Percentiles rank a stretch among this genome's conserved stretches.
Evolutionary conservation across 225 moss, liverwort and hornwort species (phyloP).

Genomic region (Takakia lepidozioides): DNA sequence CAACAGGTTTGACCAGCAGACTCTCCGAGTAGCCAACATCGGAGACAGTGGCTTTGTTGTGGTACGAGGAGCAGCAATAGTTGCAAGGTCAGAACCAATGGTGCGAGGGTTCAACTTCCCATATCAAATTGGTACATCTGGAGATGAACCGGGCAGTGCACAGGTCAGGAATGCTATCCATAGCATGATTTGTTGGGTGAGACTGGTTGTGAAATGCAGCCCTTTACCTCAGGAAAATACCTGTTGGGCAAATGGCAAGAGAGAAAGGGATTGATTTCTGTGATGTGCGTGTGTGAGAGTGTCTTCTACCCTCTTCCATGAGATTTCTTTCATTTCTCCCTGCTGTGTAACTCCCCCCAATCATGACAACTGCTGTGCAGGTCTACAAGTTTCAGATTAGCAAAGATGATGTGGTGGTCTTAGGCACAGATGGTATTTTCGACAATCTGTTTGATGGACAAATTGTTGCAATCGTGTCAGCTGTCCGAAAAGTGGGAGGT

Average conservation of each 20-base stretch:
- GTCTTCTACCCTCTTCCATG: too few relatives aligned
- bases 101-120: conserved; percentile 90
- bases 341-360: too few relatives aligned
- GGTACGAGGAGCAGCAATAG: conserved; percentile 50
- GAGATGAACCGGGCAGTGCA: conserved; percentile 74
- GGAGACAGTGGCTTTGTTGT: conserved; percentile 97
- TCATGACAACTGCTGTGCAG: too few relatives aligned
- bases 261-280: too few relatives aligned
- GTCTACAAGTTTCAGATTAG: conserved; percentile 63
- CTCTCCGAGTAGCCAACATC: conserved; percentile 81
- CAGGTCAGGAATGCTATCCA: conserved; percentile 29
- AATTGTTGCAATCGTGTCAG: conserved; percentile 42
- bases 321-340: too few relatives aligned
- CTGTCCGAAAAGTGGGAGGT: conserved; percentile 40
- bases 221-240: too few relatives aligned
- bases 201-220: background rate
- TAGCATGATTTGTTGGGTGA: background rate
- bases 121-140: conserved; percentile 84
- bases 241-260: too few relatives aligned
- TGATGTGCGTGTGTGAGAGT: too few relatives aligned
- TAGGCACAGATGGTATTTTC: conserved; percentile 87
- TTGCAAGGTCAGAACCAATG: conserved; percentile 76
- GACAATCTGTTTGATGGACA: conserved; percentile 79
- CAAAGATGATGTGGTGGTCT: conserved; percentile 77
- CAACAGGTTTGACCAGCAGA: conserved; percentile 39